Evolutionary conservation across 129 eudicot genomes (phyloP), one percentile per base, ranked within the genome.

Genomic region (Tanacetum coccineum): DNA sequence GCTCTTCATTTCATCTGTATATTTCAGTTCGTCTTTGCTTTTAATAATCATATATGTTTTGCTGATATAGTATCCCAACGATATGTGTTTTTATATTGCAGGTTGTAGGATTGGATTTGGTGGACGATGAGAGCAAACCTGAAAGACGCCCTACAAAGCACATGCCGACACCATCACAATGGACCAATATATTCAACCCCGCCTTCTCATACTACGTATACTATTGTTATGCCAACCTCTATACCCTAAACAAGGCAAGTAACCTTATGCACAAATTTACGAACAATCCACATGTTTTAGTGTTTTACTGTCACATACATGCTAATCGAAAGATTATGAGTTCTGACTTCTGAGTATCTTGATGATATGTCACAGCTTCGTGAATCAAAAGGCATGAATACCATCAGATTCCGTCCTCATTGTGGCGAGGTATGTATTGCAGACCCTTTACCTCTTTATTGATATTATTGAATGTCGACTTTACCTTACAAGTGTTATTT

Each of bases 121-220:
- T 94, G 69, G 99, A 94, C 82, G 99, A 94, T 83, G 99, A 94
- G 80, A 94, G 97, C 87, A 94, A 89, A 81, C 99, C 99, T 11
- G 99, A 94, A 80, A 87, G 99, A 79, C 92, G 99, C 22, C 99
- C 99, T 50, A 94, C 97, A 56, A 94, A 94, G 32, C 99, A 94
- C 87, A 94, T 94, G 99, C 99, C 93, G 40, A 94, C 95, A 53
- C 99, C 99, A 18, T 83, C 80, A 44, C 90, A 94, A 68, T 94
- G 99, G 99, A 94, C 97, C 59, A 94, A 94, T 68, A 84, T 82
- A 55, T 94, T 94, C 80, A 94, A 94, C 73, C 99, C 99, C 64
- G 99, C 99, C 32, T 94, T 82, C 66, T 82, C 99, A 40, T 94
- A 94, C 71, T 94, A 94, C 71, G 95, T 81, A n/a, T 94, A 94